These are phyloP conservation scores for Phytophthora pseudosyringae DNA, from an alignment of 352 stramenopile genomes.

Conservation along the genomic window DNA sequence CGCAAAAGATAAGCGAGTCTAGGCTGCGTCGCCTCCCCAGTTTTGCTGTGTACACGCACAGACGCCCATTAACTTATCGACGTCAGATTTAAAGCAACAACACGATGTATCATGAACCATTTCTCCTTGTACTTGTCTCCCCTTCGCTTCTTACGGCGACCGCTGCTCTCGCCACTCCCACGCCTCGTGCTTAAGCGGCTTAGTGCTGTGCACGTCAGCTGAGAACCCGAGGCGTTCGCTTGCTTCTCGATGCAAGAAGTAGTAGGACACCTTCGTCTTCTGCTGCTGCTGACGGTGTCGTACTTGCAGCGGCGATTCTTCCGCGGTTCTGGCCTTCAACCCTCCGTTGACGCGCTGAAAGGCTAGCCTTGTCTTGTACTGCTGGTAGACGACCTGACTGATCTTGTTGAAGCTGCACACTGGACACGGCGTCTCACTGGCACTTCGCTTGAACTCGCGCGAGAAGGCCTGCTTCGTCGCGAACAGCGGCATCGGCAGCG, in stretches of 20 bases:
- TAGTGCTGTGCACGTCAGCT: constrained; percentile 10
- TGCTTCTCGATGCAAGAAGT: constrained; percentile 66
- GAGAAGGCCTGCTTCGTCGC: constrained; percentile 71
- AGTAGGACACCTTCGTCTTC: constrained; percentile 37
- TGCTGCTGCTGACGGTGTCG: constrained; percentile 9
- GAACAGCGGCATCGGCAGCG: constrained; percentile 62
- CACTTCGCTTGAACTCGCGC: constrained; percentile 64
- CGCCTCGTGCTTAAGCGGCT: constrained; percentile 38
- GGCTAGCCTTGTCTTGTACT: constrained; percentile 23
- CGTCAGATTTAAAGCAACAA: constrained; percentile 34
- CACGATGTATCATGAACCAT: constrained; percentile 35
- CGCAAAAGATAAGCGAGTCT: constrained; percentile 71
- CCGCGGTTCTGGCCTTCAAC: background rate
- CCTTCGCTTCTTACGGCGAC: constrained; percentile 10
- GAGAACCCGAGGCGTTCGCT: constrained; percentile 40
- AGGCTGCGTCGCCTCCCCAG: constrained; percentile 25
- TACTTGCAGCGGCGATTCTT: constrained; percentile 1
- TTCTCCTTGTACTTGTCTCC: background rate
- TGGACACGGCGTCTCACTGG: constrained; percentile 77
- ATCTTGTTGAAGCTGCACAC: constrained; percentile 88
- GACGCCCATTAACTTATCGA: constrained; percentile 63
- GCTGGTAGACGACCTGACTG: constrained; percentile 58
- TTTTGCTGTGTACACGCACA: constrained; percentile 35
- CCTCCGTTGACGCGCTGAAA: background rate
- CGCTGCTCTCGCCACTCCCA: constrained; percentile 55